Evolutionary conservation across 768 basidiomycete genomes (phyloP).

Genomic region (Trichaptum fuscoviolaceum): DNA sequence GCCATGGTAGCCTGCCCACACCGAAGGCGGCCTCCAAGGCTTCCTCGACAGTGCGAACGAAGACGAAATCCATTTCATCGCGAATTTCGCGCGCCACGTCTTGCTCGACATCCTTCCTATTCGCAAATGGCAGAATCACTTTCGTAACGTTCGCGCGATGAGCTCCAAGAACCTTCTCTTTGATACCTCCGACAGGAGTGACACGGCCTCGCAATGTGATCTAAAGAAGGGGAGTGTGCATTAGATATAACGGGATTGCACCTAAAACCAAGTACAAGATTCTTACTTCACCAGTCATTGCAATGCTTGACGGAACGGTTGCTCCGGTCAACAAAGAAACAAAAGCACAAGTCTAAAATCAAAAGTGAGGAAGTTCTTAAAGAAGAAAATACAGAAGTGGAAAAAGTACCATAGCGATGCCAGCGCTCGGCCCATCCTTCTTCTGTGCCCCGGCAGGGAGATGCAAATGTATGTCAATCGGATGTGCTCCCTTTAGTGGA

Average conservation of each 20-base stretch:
- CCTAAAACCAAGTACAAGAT: neutral
- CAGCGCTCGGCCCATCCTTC: constrained; percentile 92
- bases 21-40: constrained; percentile 83
- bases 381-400: neutral
- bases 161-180: constrained; percentile 88
- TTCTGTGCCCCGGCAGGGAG: constrained; percentile 86
- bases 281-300: constrained; percentile 86
- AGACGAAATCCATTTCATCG: constrained; percentile 74
- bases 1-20: constrained; percentile 60
- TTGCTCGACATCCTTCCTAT: constrained; percentile 82
- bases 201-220: constrained; percentile 81
- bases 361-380: neutral
- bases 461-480: constrained; percentile 83
- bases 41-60: constrained; percentile 74
- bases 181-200: constrained; percentile 84
- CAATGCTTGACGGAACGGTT: constrained; percentile 64
- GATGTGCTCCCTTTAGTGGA: constrained; percentile 65
- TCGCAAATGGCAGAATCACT: constrained; percentile 79
- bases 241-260: neutral
- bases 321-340: constrained; percentile 79
- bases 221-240: constrained; percentile 23
- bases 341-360: constrained; percentile 71
- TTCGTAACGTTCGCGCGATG: constrained; percentile 82
- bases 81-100: constrained; percentile 74
- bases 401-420: constrained; percentile 71